Base-by-base conservation (phyloP, 495 filamentous ascomycete genomes). In the Filosporella fistucella region DNA sequence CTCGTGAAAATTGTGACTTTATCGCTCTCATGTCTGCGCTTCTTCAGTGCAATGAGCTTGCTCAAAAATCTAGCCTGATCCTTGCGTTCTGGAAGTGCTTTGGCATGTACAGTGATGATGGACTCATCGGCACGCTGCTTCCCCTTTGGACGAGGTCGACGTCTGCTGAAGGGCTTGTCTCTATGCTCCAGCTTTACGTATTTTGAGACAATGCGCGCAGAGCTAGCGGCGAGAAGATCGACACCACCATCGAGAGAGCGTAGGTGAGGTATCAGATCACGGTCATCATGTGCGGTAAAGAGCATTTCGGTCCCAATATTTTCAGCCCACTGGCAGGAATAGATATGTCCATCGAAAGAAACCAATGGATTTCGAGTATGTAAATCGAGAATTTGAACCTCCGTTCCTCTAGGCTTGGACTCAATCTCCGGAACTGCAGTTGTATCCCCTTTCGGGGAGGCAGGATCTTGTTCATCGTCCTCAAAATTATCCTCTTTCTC, bases 281-380 rank as follows among this genome's bases (percentile, higher is more conserved):
- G 65, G 22, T 49, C 52, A 49, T 67, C 71, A 40, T 73, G 78
- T 1, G 65, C 64, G 0, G 78, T 67, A 45, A 96, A 82, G 46
- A 89, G 71, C 51, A 95, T 59, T 39, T 94, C 87, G 0, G 88
- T 93, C 25, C 89, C 89, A 2, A 91, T 72, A 47, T 87, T 84
- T 36, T 82, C 72, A 24, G 74, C 74, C 90, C 90, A 96, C 23
- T 75, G 61, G 46, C 88, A 91, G 52, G 76, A 81, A 62, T 87
- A 90, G 26, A 89, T 66, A 42, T 80, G 77, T 37, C 83, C 84
- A 35, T 83, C 70, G 69, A 91, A 90, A 3, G 81, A 80, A 37
- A 93, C 68, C 24, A 94, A 63, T 0, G 90, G 90, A 50, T 86
- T 70, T 0, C 59, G 35, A 0, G 81, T 82, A 61, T 94, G 85